Evolutionary conservation across 129 eudicot genomes (phyloP), one percentile per base, ranked within the genome.

Genomic region (Flaveria linearis): DNA sequence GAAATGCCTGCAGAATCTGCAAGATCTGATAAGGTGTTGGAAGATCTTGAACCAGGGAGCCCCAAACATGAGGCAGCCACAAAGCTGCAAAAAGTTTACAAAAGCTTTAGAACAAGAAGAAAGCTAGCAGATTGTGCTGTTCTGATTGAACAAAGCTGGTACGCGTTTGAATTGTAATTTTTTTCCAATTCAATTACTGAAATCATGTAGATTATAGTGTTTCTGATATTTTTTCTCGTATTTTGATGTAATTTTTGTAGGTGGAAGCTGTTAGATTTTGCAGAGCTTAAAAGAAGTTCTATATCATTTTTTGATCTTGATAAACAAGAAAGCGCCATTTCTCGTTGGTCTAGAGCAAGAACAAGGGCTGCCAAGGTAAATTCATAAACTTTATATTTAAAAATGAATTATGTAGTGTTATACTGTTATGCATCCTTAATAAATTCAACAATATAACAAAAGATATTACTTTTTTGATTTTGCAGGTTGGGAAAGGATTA

Each of bases 71-170:
- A 91, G 78, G 99, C 99, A 30, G 99, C 99, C 18, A 73, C 89
- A 28, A 95, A 87, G 90, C 81, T 95, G 81, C 99, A 95, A 81
- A 95, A 91, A 77, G 99, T 95, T 57, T 95, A 95, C 76, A 95
- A 95, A 75, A 95, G 99, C 84, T 95, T 91, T 67, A 80, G 99
- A 55, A 95, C 97, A 9, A 71, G 99, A 83, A 70, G 99, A 85
- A 95, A 89, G 91, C 88, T 95, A 11, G 99, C 99, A 1, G 97
- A 95, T 85, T 91, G 97, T 75, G 97, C 99, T 20, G 97, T 95
- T 72, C 76, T 95, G 15, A 87, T 91, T 55, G 99, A 95, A 84
- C 97, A 91, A 80, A 91, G 94, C 84, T 95, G 99, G 99, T 91
- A 72, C 46, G 82, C 36, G 51, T 50, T 20, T 63, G n/a, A 46